Conservation (phyloP, 371 early-diverging fungal species). For the Haplosporangium sp. region DNA sequence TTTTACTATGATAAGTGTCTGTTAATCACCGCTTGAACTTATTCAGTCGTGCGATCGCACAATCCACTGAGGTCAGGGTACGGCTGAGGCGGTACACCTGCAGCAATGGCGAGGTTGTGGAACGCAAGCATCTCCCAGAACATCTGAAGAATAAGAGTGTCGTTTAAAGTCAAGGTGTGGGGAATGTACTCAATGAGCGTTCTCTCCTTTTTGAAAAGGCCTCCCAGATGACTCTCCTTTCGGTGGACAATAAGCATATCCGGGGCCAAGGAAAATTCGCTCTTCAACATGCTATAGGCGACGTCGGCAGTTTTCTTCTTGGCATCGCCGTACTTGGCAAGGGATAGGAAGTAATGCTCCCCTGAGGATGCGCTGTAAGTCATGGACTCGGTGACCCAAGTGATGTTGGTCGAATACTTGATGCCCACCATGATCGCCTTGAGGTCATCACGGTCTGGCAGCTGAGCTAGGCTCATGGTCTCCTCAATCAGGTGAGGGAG, state of each 20-base stretch:
- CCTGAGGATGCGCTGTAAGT: constrained; percentile 14
- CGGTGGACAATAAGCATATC: constrained; percentile 30
- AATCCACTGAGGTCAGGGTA: constrained; percentile 18
- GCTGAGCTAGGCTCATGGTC: constrained; percentile 1
- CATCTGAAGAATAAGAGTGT: constrained; percentile 25
- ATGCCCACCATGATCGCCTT: constrained; percentile 22
- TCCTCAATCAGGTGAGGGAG: constrained; percentile 9
- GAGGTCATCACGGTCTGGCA: constrained; percentile 20
- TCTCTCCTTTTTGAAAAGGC: constrained; percentile 8
- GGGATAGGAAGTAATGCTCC: constrained; percentile 9
- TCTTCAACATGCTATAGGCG: constrained; percentile 13
- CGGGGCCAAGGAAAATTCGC: constrained; percentile 12
- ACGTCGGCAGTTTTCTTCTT: constrained; percentile 5
- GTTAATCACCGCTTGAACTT: too few species aligned
- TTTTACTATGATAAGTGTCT: too few species aligned
- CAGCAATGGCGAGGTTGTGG: constrained; percentile 20
- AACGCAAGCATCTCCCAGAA: constrained; percentile 29
- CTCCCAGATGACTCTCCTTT: constrained; percentile 5
- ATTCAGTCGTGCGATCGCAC: constrained; percentile 8
- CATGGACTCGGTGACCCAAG: constrained; percentile 33
- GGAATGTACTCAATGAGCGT: constrained; percentile 14
- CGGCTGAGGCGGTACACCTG: neutral
- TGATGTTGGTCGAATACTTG: constrained; percentile 27
- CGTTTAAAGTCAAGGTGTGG: constrained; percentile 23
- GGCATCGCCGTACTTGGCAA: constrained; percentile 21